Conservation (phyloP, 495 filamentous ascomycete species). For the Chlorociboria aeruginascens region DNA sequence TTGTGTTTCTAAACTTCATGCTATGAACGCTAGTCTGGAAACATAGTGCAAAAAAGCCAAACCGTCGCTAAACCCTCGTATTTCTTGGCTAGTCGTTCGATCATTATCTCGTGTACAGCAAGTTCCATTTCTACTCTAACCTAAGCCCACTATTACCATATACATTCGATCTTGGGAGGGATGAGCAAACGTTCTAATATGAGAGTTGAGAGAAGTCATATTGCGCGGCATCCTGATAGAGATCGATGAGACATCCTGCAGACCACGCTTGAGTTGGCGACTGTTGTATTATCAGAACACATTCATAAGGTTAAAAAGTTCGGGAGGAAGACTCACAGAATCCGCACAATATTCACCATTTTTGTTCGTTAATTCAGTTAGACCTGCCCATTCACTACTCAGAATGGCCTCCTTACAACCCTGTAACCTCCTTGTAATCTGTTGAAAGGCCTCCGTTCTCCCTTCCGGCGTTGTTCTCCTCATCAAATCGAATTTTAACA, state of each 20-base stretch:
- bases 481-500: conserved; percentile 80
- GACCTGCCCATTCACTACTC: conserved; percentile 74
- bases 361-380: conserved; percentile 91
- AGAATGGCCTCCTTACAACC: conserved; percentile 72
- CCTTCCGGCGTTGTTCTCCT: conserved; percentile 48
- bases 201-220: conserved; percentile 15
- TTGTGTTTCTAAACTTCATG: no score
- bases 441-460: conserved; percentile 80
- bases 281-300: conserved; percentile 23
- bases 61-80: no score
- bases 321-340: conserved; percentile 50
- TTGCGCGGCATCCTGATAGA: conserved; percentile 75
- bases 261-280: conserved; percentile 95
- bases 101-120: no score
- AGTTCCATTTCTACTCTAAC: no score
- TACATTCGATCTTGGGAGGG: no score
- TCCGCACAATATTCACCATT: conserved; percentile 71
- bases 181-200: no score
- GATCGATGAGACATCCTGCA: conserved; percentile 80
- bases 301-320: neutral
- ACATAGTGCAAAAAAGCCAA: no score
- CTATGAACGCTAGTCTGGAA: no score
- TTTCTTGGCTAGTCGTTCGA: no score
- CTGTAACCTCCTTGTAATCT: conserved; percentile 70
- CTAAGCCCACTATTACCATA: no score